Conservation (phyloP, 2,329 filamentous ascomycete genomes). For the Exophiala lecanii-corni region DNA sequence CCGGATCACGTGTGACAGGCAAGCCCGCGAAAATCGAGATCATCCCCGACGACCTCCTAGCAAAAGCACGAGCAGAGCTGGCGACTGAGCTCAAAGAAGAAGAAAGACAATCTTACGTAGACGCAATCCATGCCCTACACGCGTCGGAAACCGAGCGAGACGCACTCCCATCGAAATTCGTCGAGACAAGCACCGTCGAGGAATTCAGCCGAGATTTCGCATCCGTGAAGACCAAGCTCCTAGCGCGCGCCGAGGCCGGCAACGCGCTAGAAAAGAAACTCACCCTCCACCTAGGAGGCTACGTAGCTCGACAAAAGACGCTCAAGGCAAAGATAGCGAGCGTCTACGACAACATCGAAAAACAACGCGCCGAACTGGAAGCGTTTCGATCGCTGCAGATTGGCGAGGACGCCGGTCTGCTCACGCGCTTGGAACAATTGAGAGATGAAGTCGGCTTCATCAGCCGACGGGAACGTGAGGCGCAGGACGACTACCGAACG, state of each 20-base stretch:
- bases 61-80: slow-evolving; percentile 72
- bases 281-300: slow-evolving; percentile 79
- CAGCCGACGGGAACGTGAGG: slow-evolving; percentile 77
- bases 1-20: slow-evolving; percentile 61
- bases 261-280: slow-evolving; percentile 94
- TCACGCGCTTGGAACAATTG: slow-evolving; percentile 65
- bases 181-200: slow-evolving; percentile 70
- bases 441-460: slow-evolving; percentile 81
- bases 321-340: slow-evolving; percentile 74
- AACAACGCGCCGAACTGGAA: slow-evolving; percentile 66
- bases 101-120: slow-evolving; percentile 46
- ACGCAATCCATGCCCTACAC: slow-evolving; percentile 41
- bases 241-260: slow-evolving; percentile 69
- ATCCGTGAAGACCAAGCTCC: slow-evolving; percentile 67
- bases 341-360: slow-evolving; percentile 68
- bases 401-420: slow-evolving; percentile 72
- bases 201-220: slow-evolving; percentile 68
- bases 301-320: slow-evolving; percentile 77
- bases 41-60: slow-evolving; percentile 67
- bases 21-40: slow-evolving; percentile 55
- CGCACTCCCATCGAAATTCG: slow-evolving; percentile 68
- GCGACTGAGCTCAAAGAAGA: slow-evolving; percentile 60
- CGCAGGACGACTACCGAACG: slow-evolving; percentile 76
- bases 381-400: slow-evolving; percentile 71
- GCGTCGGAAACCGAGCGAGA: slow-evolving; percentile 48